Conservation (phyloP, 129 eudicot species). For the Lactuca sativa region DNA sequence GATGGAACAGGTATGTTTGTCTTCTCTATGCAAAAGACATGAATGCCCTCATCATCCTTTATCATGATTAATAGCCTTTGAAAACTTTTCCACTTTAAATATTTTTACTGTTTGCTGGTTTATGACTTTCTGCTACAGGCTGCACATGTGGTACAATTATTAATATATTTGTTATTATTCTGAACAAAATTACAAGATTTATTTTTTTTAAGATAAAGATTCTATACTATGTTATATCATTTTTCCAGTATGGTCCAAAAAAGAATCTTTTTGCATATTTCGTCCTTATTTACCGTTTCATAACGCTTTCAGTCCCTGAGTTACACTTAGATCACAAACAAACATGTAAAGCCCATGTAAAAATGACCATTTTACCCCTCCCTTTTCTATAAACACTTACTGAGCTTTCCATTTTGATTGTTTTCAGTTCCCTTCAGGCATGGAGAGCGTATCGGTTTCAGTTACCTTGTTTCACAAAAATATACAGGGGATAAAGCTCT, state of each 20-base stretch:
- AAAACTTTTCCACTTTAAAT: no score
- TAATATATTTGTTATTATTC: neutral
- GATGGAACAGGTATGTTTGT: conserved; percentile 57
- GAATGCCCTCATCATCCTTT: no score
- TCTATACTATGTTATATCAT: neutral
- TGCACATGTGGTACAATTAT: no score
- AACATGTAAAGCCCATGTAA: neutral
- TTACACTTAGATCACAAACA: no score
- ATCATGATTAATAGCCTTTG: no score
- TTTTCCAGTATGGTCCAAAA: neutral
- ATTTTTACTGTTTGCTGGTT: no score
- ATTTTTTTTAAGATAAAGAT: no score
- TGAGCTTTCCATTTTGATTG: conserved; percentile 2
- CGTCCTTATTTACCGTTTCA: neutral
- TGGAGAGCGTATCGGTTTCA: conserved; percentile 66
- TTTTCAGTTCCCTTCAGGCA: conserved; percentile 63
- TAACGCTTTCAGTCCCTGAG: neutral
- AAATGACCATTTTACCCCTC: neutral
- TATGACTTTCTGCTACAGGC: no score
- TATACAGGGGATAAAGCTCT: conserved; percentile 52
- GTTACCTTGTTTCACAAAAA: conserved; percentile 66
- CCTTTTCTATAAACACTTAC: neutral
- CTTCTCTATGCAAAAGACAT: neutral
- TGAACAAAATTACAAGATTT: no score
- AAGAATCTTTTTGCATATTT: neutral